Conservation (phyloP, 441 rosid species). For the Croton laevigatus region DNA sequence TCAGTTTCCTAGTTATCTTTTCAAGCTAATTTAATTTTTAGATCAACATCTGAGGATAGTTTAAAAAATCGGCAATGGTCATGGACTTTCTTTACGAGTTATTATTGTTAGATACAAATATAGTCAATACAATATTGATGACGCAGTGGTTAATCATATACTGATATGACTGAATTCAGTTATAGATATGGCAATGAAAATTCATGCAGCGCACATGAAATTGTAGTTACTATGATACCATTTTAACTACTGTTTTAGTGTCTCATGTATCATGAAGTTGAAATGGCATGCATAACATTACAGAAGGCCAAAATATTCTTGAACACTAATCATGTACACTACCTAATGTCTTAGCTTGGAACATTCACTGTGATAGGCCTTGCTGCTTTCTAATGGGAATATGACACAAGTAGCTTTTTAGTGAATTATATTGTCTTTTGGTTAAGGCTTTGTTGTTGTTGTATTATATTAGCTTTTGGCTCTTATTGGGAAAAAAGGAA, state of each 20-base stretch:
- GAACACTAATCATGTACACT: not conserved
- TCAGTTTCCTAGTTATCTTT: slow-evolving; percentile 1
- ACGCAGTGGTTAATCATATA: not conserved
- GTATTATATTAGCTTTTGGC: not conserved
- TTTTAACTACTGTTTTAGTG: slow-evolving; percentile 6
- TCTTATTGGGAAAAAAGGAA: not conserved
- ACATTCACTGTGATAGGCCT: not conserved
- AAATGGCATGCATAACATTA: not conserved
- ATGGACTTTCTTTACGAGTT: not conserved
- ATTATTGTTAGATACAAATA: slow-evolving; percentile 1
- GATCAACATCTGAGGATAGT: not conserved
- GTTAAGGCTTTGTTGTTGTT: not conserved
- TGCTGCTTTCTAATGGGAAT: not conserved
- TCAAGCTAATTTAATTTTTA: not conserved
- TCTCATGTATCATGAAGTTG: not conserved
- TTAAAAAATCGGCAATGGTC: not conserved
- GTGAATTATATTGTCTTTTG: not conserved
- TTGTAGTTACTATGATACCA: not conserved
- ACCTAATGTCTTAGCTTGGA: not conserved
- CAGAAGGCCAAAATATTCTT: not conserved
- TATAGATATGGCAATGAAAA: not conserved
- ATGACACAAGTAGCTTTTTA: not conserved
- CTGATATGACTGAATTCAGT: slow-evolving; percentile 8
- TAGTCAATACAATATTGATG: not conserved
- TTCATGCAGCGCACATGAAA: not conserved